Conservation (phyloP, 2,329 filamentous ascomycete species). For the Sporothrix variecibatus region DNA sequence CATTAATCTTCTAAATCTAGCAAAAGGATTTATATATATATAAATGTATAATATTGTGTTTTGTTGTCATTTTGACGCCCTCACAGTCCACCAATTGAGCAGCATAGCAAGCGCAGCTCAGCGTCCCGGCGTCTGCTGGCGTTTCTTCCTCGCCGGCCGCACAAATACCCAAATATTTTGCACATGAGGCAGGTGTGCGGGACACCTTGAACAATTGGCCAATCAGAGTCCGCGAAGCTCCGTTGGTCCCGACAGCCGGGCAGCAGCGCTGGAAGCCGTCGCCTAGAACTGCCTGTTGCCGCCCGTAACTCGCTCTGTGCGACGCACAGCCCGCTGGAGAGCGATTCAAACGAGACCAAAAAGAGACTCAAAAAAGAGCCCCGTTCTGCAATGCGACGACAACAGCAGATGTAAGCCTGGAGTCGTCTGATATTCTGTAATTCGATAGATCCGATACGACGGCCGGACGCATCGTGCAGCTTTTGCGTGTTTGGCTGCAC, state of each 20-base stretch:
- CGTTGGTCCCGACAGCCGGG: conserved; percentile 24
- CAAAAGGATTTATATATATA: neutral
- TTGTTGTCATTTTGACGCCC: neutral
- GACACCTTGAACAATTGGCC: conserved; percentile 25
- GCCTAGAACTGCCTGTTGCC: neutral
- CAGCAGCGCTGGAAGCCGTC: neutral
- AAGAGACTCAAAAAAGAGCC: neutral
- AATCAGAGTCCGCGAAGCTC: conserved; percentile 26
- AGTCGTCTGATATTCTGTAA: neutral
- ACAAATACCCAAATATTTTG: conserved; percentile 20
- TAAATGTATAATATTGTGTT: neutral
- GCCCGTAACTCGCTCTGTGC: neutral
- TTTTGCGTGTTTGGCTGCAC: neutral
- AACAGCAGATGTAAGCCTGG: conserved; percentile 13
- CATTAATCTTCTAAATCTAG: neutral
- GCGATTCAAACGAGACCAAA: too few species aligned
- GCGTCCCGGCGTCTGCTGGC: neutral
- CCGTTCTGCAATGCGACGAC: conserved; percentile 11
- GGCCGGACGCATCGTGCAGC: neutral
- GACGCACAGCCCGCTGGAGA: neutral
- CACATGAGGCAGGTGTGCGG: neutral
- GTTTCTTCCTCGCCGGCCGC: neutral
- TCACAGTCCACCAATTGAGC: neutral
- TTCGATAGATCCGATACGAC: neutral
- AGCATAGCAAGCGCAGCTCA: too few species aligned